Evolutionary conservation across 2,329 filamentous ascomycete genomes (phyloP), one percentile per base, ranked within the genome.

Genomic region (Pseudocercospora fuligena): DNA sequence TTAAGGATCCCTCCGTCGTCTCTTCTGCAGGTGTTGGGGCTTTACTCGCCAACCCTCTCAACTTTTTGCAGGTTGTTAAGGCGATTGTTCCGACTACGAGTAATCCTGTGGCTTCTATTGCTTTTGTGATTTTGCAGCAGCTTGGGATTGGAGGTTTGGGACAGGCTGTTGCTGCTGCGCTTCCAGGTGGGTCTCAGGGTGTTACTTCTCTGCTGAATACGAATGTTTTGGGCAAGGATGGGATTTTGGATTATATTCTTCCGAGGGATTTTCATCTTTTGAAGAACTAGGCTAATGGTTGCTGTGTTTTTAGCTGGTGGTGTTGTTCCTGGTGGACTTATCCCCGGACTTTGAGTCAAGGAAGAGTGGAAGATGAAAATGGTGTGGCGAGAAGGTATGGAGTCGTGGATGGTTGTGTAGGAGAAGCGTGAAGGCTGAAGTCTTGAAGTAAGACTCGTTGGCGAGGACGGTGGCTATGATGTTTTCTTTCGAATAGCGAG

Each of bases 31-130:
- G 46, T 31, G 43, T 60, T 9, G 54, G 59, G 3, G 29, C 63
- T n/a, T 60, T 70, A 0, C 63, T 70, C 43, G 25, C 46, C 31
- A 63, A 66, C 46, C 68, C 68, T 11, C 46, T 64, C 16, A 43
- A 49, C 21, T 25, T 67, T 16, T 36, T 70, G 12, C 53, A 56
- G 7, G 57, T 61, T 6, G 46, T 67, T 4, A 47, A 60, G 19
- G 43, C 53, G 9, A 21, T 67, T 5, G 56, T 60, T 23, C 56
- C 68, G 5, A 16, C 60, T 2, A 63, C 62, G 1, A 6, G 21
- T 5, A 62, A 70, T 16, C 60, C 64, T 11, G 21, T 46, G 4
- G 57, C 65, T 16, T 49, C 57, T 60, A 58, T 60, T 7, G 60
- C 65, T 9, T 64, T 64, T 40, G 31, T 67, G 19, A 27, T 70